Conservation (phyloP, 306 rosid species). For the Morella rubra region DNA sequence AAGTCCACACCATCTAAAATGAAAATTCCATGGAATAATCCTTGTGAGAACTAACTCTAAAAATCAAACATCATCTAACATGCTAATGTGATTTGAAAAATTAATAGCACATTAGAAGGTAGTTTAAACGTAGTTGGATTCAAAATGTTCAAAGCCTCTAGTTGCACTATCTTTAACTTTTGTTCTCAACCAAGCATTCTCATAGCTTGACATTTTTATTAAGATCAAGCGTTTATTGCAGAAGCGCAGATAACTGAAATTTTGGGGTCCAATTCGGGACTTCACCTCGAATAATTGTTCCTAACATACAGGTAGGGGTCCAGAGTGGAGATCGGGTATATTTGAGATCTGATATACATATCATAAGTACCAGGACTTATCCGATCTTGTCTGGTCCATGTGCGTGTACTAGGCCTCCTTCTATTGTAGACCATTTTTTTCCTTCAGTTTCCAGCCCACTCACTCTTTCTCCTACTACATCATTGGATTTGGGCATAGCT, state of each 20-base stretch:
- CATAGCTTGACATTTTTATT: background rate
- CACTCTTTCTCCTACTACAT: too few relatives aligned
- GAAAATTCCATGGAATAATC: background rate
- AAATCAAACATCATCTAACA: background rate
- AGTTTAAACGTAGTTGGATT: background rate
- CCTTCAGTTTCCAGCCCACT: too few relatives aligned
- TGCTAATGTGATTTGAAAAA: background rate
- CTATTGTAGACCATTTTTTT: too few relatives aligned
- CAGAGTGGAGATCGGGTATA: too few relatives aligned
- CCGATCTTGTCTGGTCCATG: too few relatives aligned
- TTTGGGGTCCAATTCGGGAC: background rate
- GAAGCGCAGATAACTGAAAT: background rate
- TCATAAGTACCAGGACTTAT: too few relatives aligned
- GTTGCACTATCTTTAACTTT: background rate
- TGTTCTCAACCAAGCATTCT: too few relatives aligned
- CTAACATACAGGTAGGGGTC: too few relatives aligned
- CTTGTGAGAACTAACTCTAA: background rate
- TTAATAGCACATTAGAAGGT: background rate
- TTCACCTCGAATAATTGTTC: too few relatives aligned
- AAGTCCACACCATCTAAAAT: background rate
- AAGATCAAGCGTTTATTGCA: background rate
- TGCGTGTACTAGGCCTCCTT: too few relatives aligned
- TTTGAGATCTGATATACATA: too few relatives aligned
- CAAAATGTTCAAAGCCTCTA: background rate
- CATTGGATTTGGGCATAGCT: too few relatives aligned